Base-by-base conservation (phyloP, 345 rosid species). In the Eucalyptus polybractea region DNA sequence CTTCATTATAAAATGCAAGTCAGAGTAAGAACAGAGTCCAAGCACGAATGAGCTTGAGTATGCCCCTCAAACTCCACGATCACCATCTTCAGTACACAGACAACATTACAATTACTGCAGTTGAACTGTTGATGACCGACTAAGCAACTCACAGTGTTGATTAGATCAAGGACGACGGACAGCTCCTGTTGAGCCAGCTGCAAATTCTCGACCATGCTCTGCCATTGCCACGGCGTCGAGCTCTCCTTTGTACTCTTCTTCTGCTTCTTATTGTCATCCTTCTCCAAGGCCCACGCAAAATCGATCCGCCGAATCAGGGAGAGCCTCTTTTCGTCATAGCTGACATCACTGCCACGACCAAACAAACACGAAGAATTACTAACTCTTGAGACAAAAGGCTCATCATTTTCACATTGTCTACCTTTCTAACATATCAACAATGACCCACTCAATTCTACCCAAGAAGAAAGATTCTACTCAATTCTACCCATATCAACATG, bases 101-200 rank as follows among this genome's bases (percentile, higher is more conserved):
- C 45, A 31, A 33, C 81, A 72, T 33, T 33, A 72, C 81, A 72
- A 37, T 33, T 72, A 72, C 27, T 19, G 45, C 27, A 37, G 25
- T 37, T 72, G 27, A 72, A 72, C 83, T 6, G 13, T 10, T 72
- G 27, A 72, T 37, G 83, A 10, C 45, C 5, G 4, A 37, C 42
- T 19, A 37, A 51, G 87, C n/a, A 89, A 91, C 94, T 96, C 91
- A 96, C 99, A 85, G 99, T 97, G 89, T 93, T 94, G 90, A 97
- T 96, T 91, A 97, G 98, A 94, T 97, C 99, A 44, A 96, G 90
- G 89, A 97, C 92, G 49, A 97, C 98, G 25, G 97, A 93, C 58
- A 97, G 97, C 95, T 97, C 99, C 92, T 97, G 99, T 81, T 95
- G 95, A 94, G 98, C 99, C 91, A 95, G 91, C 88, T 93, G 96